Evolutionary conservation across 2,329 filamentous ascomycete species (phyloP), one percentile per base, ranked within the genome.

Genomic region (Zymoseptoria crescenta): DNA sequence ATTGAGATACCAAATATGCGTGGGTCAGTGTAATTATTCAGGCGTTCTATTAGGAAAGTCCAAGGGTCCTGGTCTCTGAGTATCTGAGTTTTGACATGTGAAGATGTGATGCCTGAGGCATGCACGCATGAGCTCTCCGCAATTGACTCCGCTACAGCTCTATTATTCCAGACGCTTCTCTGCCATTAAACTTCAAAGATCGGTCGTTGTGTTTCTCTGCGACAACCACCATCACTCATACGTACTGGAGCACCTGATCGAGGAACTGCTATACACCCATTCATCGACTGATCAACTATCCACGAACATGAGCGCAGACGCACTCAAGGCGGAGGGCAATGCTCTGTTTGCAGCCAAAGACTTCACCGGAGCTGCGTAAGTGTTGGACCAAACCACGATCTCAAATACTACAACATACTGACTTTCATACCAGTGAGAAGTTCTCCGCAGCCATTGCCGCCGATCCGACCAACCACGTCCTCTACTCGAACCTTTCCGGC

Each of bases 311-410:
- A 63, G 59, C 58, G 64, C 64, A 54, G 85, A 87, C 76, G 82
- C 93, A 84, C 85, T 99, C 71, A 99, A 99, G 82, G 91, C 92
- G 72, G 88, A 94, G 74, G 59, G 66, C 62, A 99, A 99, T 83
- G 96, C 96, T 82, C 92, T 95, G 77, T 99, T 99, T 77, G 88
- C 91, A 66, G 91, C 90, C 64, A 97, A 97, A 83, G 91, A 97
- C 77, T 99, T 96, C 75, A 83, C 91, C 71, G 91, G 93, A 75
- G 94, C 94, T 72, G 85, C 96, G 93, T 97, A 83, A 77, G 90
- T 85, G 49, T 52, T 21, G 58, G 27, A 16, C 13, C 49, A 13
- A 6, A 20, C 7, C n/a, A 21, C 6, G n/a, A 21, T 24, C 21
- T 52, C 20, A n/a, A 35, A 27, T 41, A 29, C 21, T 7, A 49